Evolutionary conservation across 768 basidiomycete species (phyloP).

Genomic region (Termitomyces sp.): DNA sequence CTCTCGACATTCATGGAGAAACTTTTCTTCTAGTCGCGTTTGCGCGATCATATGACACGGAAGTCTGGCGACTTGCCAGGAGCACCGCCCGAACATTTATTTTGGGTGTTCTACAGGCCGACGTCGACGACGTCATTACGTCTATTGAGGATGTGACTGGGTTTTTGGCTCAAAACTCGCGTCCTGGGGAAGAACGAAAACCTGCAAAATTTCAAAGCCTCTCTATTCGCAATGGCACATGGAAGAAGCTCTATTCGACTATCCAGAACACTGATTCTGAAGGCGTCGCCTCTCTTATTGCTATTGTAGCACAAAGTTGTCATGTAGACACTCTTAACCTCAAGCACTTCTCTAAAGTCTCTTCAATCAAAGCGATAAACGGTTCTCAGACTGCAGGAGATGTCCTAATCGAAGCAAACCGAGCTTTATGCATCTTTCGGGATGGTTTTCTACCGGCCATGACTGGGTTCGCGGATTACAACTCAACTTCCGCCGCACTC

Average conservation of each 20-base stretch:
- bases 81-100: constrained; percentile 28
- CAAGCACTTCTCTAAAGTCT: constrained; percentile 40
- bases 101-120: constrained; percentile 23
- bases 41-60: constrained; percentile 23
- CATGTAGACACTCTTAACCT: constrained; percentile 62
- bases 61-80: constrained; percentile 31
- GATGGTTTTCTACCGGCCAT: constrained; percentile 59
- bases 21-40: constrained; percentile 33
- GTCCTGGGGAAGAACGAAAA: background rate
- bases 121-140: constrained; percentile 25
- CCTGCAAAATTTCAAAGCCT: constrained; percentile 26
- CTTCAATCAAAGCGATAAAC: constrained; percentile 21
- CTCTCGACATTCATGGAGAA: constrained; percentile 35
- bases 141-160: constrained; percentile 27
- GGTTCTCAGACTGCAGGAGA: constrained; percentile 16
- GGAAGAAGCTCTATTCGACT: constrained; percentile 60
- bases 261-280: constrained; percentile 54
- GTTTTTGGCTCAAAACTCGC: constrained; percentile 20
- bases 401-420: constrained; percentile 55
- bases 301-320: constrained; percentile 50
- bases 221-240: constrained; percentile 52
- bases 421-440: constrained; percentile 49
- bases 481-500: constrained; percentile 42
- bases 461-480: constrained; percentile 61
- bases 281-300: constrained; percentile 54